A percentile compares a stretch with the other conserved stretches of the same genome.
These are phyloP conservation scores for Nelumbo lutea DNA, from an alignment of 164 flowering plant species.

Conservation along the genomic window DNA sequence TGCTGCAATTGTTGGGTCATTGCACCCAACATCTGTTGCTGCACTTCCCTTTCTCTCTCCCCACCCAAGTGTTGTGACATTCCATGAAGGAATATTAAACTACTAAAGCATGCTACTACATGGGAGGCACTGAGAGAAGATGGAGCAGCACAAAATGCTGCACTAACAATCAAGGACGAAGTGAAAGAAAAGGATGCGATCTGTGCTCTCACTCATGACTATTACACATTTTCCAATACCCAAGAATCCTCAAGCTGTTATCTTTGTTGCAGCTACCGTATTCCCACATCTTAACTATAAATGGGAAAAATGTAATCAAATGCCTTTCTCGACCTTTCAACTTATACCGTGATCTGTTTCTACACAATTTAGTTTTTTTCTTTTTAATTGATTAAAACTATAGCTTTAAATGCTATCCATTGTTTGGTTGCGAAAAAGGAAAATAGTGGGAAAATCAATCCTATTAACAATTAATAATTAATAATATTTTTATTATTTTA, in stretches of 20 bases:
- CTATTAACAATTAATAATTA: too few species aligned
- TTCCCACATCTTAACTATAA: constrained; percentile 20
- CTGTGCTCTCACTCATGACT: constrained; percentile 89
- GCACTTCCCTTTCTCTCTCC: constrained; percentile 96
- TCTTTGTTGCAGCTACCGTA: constrained; percentile 94
- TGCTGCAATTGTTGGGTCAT: constrained; percentile 99
- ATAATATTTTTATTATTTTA: too few species aligned
- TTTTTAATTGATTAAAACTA: too few species aligned
- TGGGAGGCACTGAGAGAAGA: constrained; percentile 93
- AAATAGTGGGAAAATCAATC: too few species aligned
- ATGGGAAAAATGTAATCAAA: too few species aligned
- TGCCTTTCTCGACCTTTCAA: too few species aligned
- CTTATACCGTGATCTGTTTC: too few species aligned
- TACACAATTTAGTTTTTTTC: too few species aligned
- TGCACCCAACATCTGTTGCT: constrained; percentile 92
- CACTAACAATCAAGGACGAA: constrained; percentile 71
- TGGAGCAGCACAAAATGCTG: constrained; percentile 45
- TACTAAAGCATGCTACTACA: constrained; percentile 78
- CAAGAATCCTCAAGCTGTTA: constrained; percentile 79
- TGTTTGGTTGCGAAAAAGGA: too few species aligned
- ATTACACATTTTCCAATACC: constrained; percentile 96
- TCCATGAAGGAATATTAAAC: constrained; percentile 74
- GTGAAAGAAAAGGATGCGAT: constrained; percentile 76
- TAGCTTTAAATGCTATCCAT: too few species aligned
- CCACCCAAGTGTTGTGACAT: constrained; percentile 93